phyloP scores from a whole-genome alignment of 2,329 filamentous ascomycete genomes.

The Colletotrichum liaoningense region DNA sequence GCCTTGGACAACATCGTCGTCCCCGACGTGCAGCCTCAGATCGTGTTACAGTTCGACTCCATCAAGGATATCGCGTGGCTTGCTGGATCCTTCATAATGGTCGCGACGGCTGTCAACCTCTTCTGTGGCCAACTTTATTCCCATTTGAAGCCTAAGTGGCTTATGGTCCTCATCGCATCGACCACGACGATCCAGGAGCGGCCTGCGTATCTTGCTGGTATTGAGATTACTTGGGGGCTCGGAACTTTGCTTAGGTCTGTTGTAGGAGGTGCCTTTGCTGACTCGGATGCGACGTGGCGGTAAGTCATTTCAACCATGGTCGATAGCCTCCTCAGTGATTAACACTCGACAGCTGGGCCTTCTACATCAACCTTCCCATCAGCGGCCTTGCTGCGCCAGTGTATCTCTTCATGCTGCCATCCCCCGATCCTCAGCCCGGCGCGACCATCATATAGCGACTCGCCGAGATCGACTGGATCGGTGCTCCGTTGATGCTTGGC shows the following conservation, averaged over 20 bases:
- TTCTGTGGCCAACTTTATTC: constrained; percentile 43
- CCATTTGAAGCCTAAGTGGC: constrained; percentile 46
- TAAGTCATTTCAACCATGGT: not conserved
- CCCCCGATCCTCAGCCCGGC: constrained; percentile 38
- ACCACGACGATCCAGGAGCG: constrained; percentile 32
- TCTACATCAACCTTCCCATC: constrained; percentile 66
- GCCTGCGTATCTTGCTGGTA: constrained; percentile 35
- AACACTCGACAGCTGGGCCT: constrained; percentile 43
- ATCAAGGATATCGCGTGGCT: constrained; percentile 54
- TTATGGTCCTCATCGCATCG: constrained; percentile 32
- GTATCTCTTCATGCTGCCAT: constrained; percentile 44
- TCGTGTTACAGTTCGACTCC: constrained; percentile 49
- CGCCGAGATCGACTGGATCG: constrained; percentile 56
- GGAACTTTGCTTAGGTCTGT: constrained; percentile 55
- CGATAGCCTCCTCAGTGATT: not conserved
- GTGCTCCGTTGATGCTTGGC: constrained; percentile 55
- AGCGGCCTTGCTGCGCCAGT: constrained; percentile 47
- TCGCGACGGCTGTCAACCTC: constrained; percentile 15
- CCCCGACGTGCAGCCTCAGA: constrained; percentile 55
- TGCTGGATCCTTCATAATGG: constrained; percentile 43
- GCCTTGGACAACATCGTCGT: constrained; percentile 57
- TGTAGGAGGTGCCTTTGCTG: constrained; percentile 56
- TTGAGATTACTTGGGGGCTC: constrained; percentile 52
- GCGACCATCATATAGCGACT: constrained; percentile 42
- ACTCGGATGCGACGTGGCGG: constrained; percentile 52